A percentile compares a stretch with the other conserved stretches of the same genome.
These are phyloP conservation scores for Claviceps arundinis DNA, from an alignment of 2,329 filamentous ascomycete species.

Conservation along the genomic window DNA sequence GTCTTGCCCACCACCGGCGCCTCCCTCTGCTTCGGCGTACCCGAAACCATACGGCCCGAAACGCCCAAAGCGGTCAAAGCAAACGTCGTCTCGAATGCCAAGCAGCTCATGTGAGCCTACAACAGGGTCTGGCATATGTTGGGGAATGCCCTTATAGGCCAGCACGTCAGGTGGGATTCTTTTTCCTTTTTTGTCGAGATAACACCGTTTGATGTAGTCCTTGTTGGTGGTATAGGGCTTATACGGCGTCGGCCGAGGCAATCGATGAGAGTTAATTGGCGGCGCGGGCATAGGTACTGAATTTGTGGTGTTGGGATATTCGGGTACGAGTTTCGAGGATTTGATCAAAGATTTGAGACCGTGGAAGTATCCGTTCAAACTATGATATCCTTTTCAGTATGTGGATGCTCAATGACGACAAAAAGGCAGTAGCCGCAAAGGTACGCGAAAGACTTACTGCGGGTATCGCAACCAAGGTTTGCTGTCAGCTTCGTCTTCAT, in stretches of 20 bases:
- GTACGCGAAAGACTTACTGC: slow-evolving; percentile 16
- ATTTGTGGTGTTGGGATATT: slow-evolving; percentile 48
- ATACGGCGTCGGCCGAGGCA: slow-evolving; percentile 41
- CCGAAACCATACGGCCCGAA: slow-evolving; percentile 77
- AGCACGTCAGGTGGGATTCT: slow-evolving; percentile 49
- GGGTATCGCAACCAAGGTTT: slow-evolving; percentile 28
- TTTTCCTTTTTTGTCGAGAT: slow-evolving; percentile 45
- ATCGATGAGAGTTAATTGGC: slow-evolving; percentile 16
- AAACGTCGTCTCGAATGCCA: slow-evolving; percentile 63
- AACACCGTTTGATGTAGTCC: slow-evolving; percentile 45
- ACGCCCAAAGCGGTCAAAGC: slow-evolving; percentile 77
- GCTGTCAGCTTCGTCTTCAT: slow-evolving; percentile 17
- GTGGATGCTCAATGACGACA: background rate
- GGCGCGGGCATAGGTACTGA: slow-evolving; percentile 21
- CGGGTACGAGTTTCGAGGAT: slow-evolving; percentile 49
- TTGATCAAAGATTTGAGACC: slow-evolving; percentile 60
- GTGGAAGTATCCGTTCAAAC: slow-evolving; percentile 69
- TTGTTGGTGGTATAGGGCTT: slow-evolving; percentile 52
- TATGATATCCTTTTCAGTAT: slow-evolving; percentile 20
- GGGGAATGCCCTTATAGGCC: slow-evolving; percentile 56
- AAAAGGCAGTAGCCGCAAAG: background rate
- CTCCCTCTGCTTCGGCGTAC: slow-evolving; percentile 62
- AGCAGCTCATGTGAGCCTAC: slow-evolving; percentile 66
- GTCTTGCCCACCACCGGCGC: slow-evolving; percentile 56
- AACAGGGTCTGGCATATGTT: slow-evolving; percentile 63